These are phyloP conservation scores for Kwoniella dendrophila DNA, from an alignment of 768 basidiomycete genomes.

Conservation along the genomic window DNA sequence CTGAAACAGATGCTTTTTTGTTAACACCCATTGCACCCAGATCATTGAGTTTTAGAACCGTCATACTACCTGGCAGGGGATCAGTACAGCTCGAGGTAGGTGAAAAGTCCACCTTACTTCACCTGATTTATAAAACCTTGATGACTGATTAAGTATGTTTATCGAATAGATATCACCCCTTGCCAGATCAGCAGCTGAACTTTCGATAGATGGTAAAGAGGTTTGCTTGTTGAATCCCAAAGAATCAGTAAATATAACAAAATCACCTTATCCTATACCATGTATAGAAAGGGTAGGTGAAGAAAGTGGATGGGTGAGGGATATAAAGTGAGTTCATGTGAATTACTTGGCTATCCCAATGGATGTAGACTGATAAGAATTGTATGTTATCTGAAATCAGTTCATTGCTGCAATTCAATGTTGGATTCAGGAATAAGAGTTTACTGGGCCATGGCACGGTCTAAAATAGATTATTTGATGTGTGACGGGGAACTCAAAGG, in stretches of 20 bases:
- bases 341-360: too few relatives aligned
- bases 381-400: too few relatives aligned
- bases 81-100: constrained; percentile 55
- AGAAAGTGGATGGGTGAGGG: constrained; percentile 93
- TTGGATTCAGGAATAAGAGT: constrained; percentile 67
- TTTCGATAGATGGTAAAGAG: constrained; percentile 90
- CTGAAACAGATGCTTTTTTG: constrained; percentile 83
- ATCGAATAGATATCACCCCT: constrained; percentile 74
- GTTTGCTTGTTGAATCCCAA: constrained; percentile 80
- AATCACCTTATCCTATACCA: constrained; percentile 85
- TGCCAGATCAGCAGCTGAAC: constrained; percentile 80
- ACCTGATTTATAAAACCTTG: background rate
- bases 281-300: constrained; percentile 69
- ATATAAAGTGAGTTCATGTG: constrained; percentile 66
- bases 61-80: constrained; percentile 72
- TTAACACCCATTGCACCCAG: constrained; percentile 95
- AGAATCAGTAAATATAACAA: constrained; percentile 80
- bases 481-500: background rate
- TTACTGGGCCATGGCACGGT: constrained; percentile 39
- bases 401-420: constrained; percentile 89
- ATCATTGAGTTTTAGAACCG: constrained; percentile 85
- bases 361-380: too few relatives aligned
- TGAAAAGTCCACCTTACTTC: background rate
- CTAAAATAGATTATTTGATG: background rate
- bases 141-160: background rate